These are phyloP conservation scores for Naumovozyma baii DNA, from an alignment of 805 yeast species.

Conservation along the genomic window DNA sequence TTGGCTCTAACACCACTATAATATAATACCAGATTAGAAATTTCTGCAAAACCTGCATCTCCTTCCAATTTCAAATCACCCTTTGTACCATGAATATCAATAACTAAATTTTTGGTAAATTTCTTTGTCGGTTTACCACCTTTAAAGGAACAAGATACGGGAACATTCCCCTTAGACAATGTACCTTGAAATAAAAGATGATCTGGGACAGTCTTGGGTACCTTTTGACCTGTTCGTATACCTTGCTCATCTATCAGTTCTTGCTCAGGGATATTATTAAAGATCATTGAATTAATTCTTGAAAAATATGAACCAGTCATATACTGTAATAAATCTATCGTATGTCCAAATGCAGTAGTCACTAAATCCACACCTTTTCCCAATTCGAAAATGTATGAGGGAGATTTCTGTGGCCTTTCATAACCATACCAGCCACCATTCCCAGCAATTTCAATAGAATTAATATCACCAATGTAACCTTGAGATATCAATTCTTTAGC, in stretches of 20 bases:
- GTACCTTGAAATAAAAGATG: slow-evolving; percentile 27
- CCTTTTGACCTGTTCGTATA: slow-evolving; percentile 13
- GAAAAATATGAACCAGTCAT: slow-evolving; percentile 25
- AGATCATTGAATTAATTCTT: slow-evolving; percentile 22
- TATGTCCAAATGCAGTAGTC: slow-evolving; percentile 25
- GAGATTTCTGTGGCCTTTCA: slow-evolving; percentile 22
- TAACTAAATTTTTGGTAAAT: slow-evolving; percentile 27
- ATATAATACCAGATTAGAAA: slow-evolving; percentile 25
- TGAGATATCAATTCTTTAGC: slow-evolving; percentile 25
- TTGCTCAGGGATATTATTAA: slow-evolving; percentile 25
- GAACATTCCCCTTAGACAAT: slow-evolving; percentile 21
- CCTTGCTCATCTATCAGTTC: slow-evolving; percentile 22
- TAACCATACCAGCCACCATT: slow-evolving; percentile 29
- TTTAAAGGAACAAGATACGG: slow-evolving; percentile 25
- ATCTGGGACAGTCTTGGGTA: slow-evolving; percentile 23
- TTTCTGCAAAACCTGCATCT: slow-evolving; percentile 29
- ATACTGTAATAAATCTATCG: slow-evolving; percentile 25
- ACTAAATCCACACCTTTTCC: slow-evolving; percentile 24
- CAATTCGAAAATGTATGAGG: slow-evolving; percentile 20
- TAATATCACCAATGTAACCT: slow-evolving; percentile 26
- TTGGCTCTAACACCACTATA: slow-evolving; percentile 22
- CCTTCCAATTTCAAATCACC: slow-evolving; percentile 29
- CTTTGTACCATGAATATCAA: slow-evolving; percentile 28
- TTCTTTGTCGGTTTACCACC: slow-evolving; percentile 28
- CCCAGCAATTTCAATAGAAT: slow-evolving; percentile 25